Evolutionary conservation across 108 stramenopile species (phyloP), one percentile per base, ranked within the genome.

Genomic region (Discostella pseudostelligera): DNA sequence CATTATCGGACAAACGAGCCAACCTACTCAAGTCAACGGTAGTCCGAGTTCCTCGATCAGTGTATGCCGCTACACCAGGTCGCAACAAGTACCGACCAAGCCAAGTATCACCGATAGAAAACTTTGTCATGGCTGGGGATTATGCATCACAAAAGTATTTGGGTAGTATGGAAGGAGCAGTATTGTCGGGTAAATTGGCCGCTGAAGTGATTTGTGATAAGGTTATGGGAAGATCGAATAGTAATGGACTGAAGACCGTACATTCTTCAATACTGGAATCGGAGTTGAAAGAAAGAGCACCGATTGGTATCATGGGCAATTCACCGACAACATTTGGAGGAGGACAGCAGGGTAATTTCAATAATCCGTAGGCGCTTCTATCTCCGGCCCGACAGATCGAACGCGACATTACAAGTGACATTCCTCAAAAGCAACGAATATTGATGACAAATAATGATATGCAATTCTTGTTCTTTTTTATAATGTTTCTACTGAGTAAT

Each of bases 151-250:
- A 84, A 59, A 84, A 84, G 70, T 89, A 83, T 60, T 47, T 89
- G 43, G 88, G 84, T 0, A 80, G 77, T 22, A 89, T 89, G 88
- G 88, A 89, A 66, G 88, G 88, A 0, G 88, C 88, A 13, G 78
- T 81, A 7, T 47, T 79, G 8, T 65, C 59, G 9, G 87, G 87
- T 0, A 85, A 88, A 48, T 56, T 88, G 36, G 85, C 85, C 11
- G 87, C 87, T 9, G 74, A 84, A 69, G 83, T 82, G 12, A 56
- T 88, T 42, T 70, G 69, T 46, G 64, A 78, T 59, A 63, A 65
- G 59, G 21, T 35, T 14, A 45, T 58, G 29, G 68, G 58, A 14
- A 71, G 65, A 45, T 44, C 29, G 10, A 58, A 69, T 29, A 65
- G 45, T 20, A 54, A 60, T 12, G 72, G 72, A 19, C 37, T 73